Percentiles rank a stretch among this genome's conserved stretches.
These are phyloP conservation scores for Teratosphaeria gauchensis DNA, from an alignment of 2,329 filamentous ascomycete genomes.

Conservation along the genomic window DNA sequence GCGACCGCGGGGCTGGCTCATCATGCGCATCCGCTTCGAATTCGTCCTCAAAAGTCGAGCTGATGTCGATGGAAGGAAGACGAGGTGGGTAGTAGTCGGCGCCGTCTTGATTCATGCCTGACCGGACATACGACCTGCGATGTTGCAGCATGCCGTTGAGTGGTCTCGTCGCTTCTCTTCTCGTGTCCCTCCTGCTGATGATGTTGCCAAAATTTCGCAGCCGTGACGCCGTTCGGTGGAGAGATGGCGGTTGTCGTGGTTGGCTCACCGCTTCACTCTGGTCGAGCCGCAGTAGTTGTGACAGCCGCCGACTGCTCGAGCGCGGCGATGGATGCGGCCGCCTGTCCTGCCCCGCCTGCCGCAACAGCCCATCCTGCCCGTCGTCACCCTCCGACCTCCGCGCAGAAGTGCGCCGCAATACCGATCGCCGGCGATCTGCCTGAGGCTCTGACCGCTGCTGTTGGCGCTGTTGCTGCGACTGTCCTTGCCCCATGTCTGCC, in stretches of 20 bases:
- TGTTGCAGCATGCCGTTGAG: constrained; percentile 11
- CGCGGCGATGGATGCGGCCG: constrained; percentile 4
- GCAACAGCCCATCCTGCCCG: constrained; percentile 6
- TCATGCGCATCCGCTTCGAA: constrained; percentile 14
- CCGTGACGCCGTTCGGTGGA: constrained; percentile 6
- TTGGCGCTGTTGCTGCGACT: constrained; percentile 17
- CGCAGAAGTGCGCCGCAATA: constrained; percentile 4
- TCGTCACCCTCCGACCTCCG: constrained; percentile 3
- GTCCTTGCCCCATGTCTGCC: constrained; percentile 23
- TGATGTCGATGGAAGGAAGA: constrained; percentile 24
- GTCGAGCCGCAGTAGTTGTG: constrained; percentile 18
- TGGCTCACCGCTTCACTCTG: background rate
- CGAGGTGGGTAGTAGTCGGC: constrained; percentile 19
- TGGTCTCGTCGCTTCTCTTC: background rate
- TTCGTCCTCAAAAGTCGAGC: constrained; percentile 26
- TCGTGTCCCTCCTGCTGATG: background rate
- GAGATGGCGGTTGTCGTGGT: background rate
- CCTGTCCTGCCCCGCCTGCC: background rate
- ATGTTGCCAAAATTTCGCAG: constrained; percentile 4
- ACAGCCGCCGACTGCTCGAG: constrained; percentile 16
- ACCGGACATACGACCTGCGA: constrained; percentile 17
- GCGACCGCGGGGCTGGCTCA: constrained; percentile 15
- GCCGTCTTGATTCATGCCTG: constrained; percentile 12
- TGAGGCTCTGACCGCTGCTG: constrained; percentile 1
- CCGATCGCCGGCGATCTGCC: constrained; percentile 3